Base-by-base conservation (phyloP, 2,329 filamentous ascomycete genomes). In the Lecanosticta acicola region DNA sequence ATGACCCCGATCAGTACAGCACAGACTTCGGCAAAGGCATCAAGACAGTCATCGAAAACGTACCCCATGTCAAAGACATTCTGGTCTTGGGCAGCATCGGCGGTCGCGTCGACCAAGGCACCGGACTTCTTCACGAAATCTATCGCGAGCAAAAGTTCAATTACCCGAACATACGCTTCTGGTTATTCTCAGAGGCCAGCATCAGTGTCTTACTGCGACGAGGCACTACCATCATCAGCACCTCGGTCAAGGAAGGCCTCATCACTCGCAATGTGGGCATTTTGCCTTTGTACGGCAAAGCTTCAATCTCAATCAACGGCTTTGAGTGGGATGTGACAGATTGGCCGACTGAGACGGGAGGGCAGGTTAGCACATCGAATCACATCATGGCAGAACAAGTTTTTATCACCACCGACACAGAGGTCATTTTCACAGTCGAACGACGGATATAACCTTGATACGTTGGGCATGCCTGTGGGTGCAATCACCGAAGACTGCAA, bases 1-100 rank as follows among this genome's bases (percentile, higher is more conserved):
- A 81, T 56, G 81, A 91, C 53, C 65, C 74, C n/a, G 87, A 94
- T 62, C 87, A 97, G 66, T 79, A 94, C 57, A 85, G 83, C 16
- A 95, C 93, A 20, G 93, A 98, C 66, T 95, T 97, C 58, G 83
- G 79, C 58, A 98, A 98, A 55, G 67, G 64, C n/a, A 71, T 87
- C 81, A 59, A 78, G 85, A 56, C 73, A 67, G 54, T 83, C 76
- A 67, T 75, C 82, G 41, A 51, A 18, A 38, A 42, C n/a, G 18
- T 48, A 37, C 59, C 56, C 16, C 48, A 51, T 18, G 45, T 61
- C 4, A 48, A 54, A 17, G 46, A 68, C 3, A 81, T 95, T n/a
- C 74, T 95, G 10, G 81, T 86, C 32, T 70, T 96, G 4, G 90
- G 91, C 33, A 88, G 90, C 1, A 76, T 97, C 0, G 88, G 87